Conservation (phyloP, 2,329 filamentous ascomycete species). For the Plectosphaerella sp. region DNA sequence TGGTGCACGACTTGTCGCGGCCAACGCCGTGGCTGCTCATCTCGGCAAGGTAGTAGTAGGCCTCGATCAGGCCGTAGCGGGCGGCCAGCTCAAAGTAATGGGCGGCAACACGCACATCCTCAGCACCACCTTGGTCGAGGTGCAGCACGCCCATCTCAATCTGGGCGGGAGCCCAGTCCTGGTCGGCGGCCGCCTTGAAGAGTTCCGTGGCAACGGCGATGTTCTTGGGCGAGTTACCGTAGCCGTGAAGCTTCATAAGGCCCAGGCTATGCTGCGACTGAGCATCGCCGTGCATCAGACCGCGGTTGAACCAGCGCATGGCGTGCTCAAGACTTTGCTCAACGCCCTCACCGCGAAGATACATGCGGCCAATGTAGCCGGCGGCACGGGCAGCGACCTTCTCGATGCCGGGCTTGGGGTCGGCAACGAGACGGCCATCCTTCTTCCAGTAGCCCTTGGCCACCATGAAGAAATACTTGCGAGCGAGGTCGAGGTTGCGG, state of each 20-base stretch:
- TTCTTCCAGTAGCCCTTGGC: constrained; percentile 77
- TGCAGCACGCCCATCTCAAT: constrained; percentile 80
- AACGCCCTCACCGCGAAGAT: constrained; percentile 80
- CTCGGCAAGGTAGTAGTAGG: constrained; percentile 89
- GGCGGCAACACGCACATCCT: constrained; percentile 71
- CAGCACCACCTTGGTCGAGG: constrained; percentile 70
- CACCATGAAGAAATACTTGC: constrained; percentile 76
- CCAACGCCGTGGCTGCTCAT: constrained; percentile 78
- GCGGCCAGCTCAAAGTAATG: constrained; percentile 86
- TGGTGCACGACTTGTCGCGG: constrained; percentile 70
- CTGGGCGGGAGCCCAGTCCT: constrained; percentile 75
- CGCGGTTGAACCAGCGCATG: constrained; percentile 77
- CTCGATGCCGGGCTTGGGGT: constrained; percentile 65
- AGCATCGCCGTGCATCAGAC: constrained; percentile 69
- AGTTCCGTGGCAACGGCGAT: constrained; percentile 67
- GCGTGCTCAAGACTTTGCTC: constrained; percentile 74
- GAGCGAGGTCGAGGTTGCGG: constrained; percentile 67
- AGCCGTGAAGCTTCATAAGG: constrained; percentile 76
- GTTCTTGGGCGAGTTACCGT: constrained; percentile 65
- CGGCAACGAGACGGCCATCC: constrained; percentile 70
- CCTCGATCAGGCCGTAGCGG: constrained; percentile 78
- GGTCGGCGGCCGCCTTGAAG: constrained; percentile 75
- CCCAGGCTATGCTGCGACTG: constrained; percentile 83
- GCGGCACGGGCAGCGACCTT: constrained; percentile 79
- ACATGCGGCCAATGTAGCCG: constrained; percentile 85